These are phyloP conservation scores for Beauveria varroae DNA, from an alignment of 2,329 filamentous ascomycete genomes.

Conservation along the genomic window DNA sequence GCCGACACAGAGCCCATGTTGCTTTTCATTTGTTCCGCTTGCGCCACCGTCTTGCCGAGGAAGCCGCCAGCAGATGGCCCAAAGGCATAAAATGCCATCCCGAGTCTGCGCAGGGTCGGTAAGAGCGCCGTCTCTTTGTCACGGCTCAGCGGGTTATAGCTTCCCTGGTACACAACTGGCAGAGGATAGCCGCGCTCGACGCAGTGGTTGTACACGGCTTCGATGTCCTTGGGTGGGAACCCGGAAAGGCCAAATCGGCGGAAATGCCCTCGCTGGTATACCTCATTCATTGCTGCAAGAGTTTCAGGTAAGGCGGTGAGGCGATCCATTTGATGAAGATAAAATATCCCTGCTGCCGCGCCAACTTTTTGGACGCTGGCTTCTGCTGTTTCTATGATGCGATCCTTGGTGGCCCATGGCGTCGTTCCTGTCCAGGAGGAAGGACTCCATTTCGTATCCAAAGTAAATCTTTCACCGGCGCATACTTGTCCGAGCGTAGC, in stretches of 20 bases:
- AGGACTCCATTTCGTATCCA: slow-evolving; percentile 16
- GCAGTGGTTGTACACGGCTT: slow-evolving; percentile 12
- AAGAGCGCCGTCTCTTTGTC: slow-evolving; percentile 13
- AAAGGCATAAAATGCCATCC: slow-evolving; percentile 15
- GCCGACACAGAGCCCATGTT: slow-evolving; percentile 3
- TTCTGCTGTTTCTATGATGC: slow-evolving; percentile 12
- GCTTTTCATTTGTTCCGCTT: slow-evolving; percentile 7
- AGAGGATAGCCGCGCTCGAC: slow-evolving; percentile 7
- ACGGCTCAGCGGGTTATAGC: slow-evolving; percentile 12
- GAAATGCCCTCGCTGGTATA: slow-evolving; percentile 11
- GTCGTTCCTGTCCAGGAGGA: slow-evolving; percentile 11
- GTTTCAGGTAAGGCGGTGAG: slow-evolving; percentile 13
- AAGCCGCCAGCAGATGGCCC: slow-evolving; percentile 14
- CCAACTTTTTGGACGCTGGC: slow-evolving; percentile 12
- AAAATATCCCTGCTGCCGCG: slow-evolving; percentile 12
- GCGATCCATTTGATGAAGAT: slow-evolving; percentile 14
- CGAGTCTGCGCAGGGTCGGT: slow-evolving; percentile 11
- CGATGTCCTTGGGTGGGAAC: slow-evolving; percentile 11
- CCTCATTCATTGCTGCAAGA: slow-evolving; percentile 13
- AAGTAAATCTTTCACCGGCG: slow-evolving; percentile 12
- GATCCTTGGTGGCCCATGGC: slow-evolving; percentile 11
- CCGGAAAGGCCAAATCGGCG: slow-evolving; percentile 14
- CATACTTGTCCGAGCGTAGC: slow-evolving; percentile 9
- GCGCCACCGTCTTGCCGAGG: slow-evolving; percentile 13
- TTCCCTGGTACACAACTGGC: slow-evolving; percentile 13